Conservation (phyloP, 805 yeast species). For the Ogataea naganishii region DNA sequence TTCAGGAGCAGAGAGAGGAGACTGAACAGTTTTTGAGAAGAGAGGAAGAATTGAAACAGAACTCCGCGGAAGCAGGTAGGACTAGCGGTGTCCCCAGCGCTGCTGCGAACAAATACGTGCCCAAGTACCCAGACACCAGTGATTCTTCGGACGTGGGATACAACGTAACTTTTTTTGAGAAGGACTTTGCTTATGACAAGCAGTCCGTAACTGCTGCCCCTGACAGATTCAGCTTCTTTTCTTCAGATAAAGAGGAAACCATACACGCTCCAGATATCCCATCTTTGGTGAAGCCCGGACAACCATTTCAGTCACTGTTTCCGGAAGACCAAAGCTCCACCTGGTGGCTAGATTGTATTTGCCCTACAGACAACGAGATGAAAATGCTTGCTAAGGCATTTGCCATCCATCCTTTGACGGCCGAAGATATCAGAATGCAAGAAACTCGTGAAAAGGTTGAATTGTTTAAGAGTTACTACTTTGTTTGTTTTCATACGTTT, state of each 20-base stretch:
- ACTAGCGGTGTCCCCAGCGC: too few species aligned
- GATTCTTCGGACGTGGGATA: slow-evolving; percentile 7
- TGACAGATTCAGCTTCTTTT: slow-evolving; percentile 77
- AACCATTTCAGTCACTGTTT: slow-evolving; percentile 61
- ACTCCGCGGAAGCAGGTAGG: too few species aligned
- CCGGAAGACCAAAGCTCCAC: slow-evolving; percentile 56
- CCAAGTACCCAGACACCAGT: too few species aligned
- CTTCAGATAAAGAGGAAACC: slow-evolving; percentile 77
- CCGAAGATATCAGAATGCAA: slow-evolving; percentile 94
- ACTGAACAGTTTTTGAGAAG: slow-evolving; percentile 26
- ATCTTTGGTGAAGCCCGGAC: slow-evolving; percentile 58
- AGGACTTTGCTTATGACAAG: slow-evolving; percentile 7
- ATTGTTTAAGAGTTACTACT: slow-evolving; percentile 79
- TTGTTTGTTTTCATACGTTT: slow-evolving; percentile 95
- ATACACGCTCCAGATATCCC: slow-evolving; percentile 85
- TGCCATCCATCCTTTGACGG: slow-evolving; percentile 95
- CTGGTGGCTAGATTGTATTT: slow-evolving; percentile 94
- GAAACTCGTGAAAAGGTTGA: slow-evolving; percentile 98
- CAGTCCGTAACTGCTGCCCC: slow-evolving; percentile 46
- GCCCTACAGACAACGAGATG: slow-evolving; percentile 96
- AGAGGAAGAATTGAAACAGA: slow-evolving; percentile 22
- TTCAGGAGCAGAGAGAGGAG: slow-evolving; percentile 49
- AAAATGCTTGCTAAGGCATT: slow-evolving; percentile 85
- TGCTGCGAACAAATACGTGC: too few species aligned
- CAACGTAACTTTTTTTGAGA: slow-evolving; percentile 14